A percentile compares a stretch with the other conserved stretches of the same genome.
Conservation (phyloP, 805 yeast species). For the Starmerella vitae region DNA sequence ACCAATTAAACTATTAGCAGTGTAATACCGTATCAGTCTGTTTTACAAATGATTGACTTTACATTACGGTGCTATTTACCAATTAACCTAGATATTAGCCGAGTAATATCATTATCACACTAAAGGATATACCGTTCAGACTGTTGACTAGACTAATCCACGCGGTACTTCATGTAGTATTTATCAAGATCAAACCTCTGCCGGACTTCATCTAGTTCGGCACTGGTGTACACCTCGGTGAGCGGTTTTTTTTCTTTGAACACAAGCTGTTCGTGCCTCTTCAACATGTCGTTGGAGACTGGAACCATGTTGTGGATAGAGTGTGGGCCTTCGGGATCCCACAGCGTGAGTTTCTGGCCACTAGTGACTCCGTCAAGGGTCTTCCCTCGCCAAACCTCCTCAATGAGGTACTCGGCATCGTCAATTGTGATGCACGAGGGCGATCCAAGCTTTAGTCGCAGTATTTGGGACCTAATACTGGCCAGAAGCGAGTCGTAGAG, state of each 20-base stretch:
- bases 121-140: too few relatives aligned
- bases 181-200: constrained; percentile 61
- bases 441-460: constrained; percentile 60
- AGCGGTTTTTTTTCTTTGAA: constrained; percentile 52
- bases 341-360: constrained; percentile 62
- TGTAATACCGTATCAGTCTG: too few relatives aligned
- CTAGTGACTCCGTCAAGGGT: constrained; percentile 78
- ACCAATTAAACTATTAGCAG: too few relatives aligned
- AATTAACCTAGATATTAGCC: background rate
- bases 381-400: constrained; percentile 87
- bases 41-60: too few relatives aligned
- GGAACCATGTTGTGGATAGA: constrained; percentile 69
- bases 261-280: constrained; percentile 60
- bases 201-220: constrained; percentile 41
- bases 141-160: constrained; percentile 18
- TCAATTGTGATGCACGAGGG: constrained; percentile 48
- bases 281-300: constrained; percentile 80
- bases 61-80: too few relatives aligned
- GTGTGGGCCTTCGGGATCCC: constrained; percentile 60
- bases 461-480: constrained; percentile 74
- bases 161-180: constrained; percentile 49
- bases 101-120: background rate
- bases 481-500: constrained; percentile 73
- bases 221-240: constrained; percentile 48
- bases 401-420: constrained; percentile 73